Conservation (phyloP, 1,284 basidiomycete genomes). For the Malassezia psittaci region DNA sequence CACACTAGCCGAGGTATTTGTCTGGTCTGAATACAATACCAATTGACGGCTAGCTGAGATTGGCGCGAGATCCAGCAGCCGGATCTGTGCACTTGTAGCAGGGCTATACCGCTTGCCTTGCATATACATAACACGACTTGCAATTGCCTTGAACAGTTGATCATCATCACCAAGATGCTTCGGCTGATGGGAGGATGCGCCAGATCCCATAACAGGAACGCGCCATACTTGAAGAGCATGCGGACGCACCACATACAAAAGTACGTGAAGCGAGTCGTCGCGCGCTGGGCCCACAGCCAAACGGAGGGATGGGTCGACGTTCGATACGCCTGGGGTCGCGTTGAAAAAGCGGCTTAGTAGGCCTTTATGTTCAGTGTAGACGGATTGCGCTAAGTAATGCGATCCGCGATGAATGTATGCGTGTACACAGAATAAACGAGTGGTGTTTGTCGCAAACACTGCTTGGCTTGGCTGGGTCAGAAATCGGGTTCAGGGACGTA, state of each 20-base stretch:
- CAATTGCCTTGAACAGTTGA: slow-evolving; percentile 3
- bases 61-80: slow-evolving; percentile 18
- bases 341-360: slow-evolving; percentile 38
- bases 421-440: slow-evolving; percentile 9
- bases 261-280: slow-evolving; percentile 18
- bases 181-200: slow-evolving; percentile 37
- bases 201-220: slow-evolving; percentile 29
- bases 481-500: background rate
- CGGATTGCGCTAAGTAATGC: background rate
- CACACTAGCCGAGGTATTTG: slow-evolving; percentile 15
- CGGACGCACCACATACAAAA: slow-evolving; percentile 32
- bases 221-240: slow-evolving; percentile 40
- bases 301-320: slow-evolving; percentile 21
- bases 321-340: slow-evolving; percentile 19
- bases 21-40: slow-evolving; percentile 26
- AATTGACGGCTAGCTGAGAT: slow-evolving; percentile 20
- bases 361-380: slow-evolving; percentile 31
- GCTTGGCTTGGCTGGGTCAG: slow-evolving; percentile 8
- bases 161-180: slow-evolving; percentile 24
- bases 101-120: slow-evolving; percentile 27
- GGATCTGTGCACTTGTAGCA: slow-evolving; percentile 20
- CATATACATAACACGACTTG: slow-evolving; percentile 23
- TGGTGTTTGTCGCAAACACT: slow-evolving; percentile 5
- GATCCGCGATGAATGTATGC: slow-evolving; percentile 9
- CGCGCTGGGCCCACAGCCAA: slow-evolving; percentile 26